Evolutionary conservation across 2,329 filamentous ascomycete species (phyloP).

Genomic region (Emergomyces orientalis): DNA sequence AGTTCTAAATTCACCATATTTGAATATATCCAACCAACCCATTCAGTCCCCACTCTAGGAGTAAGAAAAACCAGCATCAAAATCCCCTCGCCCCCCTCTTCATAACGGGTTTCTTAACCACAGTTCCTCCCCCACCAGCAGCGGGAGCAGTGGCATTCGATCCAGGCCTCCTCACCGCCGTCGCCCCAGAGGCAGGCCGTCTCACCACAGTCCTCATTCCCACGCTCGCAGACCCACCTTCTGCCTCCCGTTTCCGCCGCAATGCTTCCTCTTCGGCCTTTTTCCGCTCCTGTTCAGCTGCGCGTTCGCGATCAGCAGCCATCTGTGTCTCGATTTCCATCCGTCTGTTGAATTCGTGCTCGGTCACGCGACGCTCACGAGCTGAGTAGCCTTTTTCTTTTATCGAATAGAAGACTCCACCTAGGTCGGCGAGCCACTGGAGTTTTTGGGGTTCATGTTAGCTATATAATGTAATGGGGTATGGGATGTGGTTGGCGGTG

Average conservation of each 20-base stretch:
- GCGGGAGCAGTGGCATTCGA: slow-evolving; percentile 16
- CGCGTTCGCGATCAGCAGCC: slow-evolving; percentile 66
- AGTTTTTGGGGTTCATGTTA: not conserved
- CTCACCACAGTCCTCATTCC: slow-evolving; percentile 25
- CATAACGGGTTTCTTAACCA: slow-evolving; percentile 32
- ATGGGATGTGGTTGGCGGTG: not conserved
- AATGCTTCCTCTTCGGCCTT: slow-evolving; percentile 31
- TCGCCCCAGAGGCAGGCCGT: slow-evolving; percentile 23
- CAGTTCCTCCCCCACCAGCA: slow-evolving; percentile 23
- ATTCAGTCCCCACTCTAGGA: not conserved
- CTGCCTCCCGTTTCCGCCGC: slow-evolving; percentile 29
- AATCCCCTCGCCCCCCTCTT: slow-evolving; percentile 28
- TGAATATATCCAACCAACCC: not conserved
- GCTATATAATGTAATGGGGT: not conserved
- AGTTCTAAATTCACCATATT: not conserved
- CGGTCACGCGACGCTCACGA: slow-evolving; percentile 73
- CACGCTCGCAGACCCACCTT: slow-evolving; percentile 22
- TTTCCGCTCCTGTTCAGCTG: slow-evolving; percentile 32
- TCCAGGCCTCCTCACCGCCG: slow-evolving; percentile 23
- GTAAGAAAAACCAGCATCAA: slow-evolving; percentile 4
- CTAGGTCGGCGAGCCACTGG: slow-evolving; percentile 83
- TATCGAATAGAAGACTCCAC: slow-evolving; percentile 92
- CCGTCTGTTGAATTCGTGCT: slow-evolving; percentile 83
- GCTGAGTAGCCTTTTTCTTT: slow-evolving; percentile 96
- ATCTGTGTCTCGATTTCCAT: slow-evolving; percentile 92